Percentiles rank a stretch among this genome's conserved stretches.
These are phyloP conservation scores for Ophiostoma ips DNA, from an alignment of 2,329 filamentous ascomycete species.

Conservation along the genomic window DNA sequence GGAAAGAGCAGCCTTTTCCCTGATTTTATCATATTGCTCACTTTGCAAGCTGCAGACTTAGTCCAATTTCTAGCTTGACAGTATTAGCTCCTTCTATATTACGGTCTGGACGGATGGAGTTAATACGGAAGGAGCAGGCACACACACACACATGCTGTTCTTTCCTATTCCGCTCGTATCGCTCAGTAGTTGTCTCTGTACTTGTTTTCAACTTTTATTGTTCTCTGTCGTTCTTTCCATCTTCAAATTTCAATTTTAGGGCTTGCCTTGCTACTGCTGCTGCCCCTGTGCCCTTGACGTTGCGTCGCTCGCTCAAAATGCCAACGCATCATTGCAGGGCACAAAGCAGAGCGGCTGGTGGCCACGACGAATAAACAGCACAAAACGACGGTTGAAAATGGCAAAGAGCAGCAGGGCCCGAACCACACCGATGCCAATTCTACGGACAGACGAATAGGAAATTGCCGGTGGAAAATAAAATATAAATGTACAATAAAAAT, in stretches of 20 bases:
- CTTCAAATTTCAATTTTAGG: neutral
- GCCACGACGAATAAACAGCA: neutral
- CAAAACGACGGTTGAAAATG: neutral
- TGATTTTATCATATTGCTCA: neutral
- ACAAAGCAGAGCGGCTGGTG: conserved; percentile 6
- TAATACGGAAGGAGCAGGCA: no score
- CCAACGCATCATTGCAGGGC: conserved; percentile 13
- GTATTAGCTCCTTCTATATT: no score
- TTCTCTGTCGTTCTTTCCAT: neutral
- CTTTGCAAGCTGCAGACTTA: no score
- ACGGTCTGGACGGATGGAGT: neutral
- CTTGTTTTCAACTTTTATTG: no score
- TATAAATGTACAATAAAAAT: neutral
- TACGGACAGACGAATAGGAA: no score
- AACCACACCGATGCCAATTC: neutral
- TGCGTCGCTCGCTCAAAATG: conserved; percentile 6
- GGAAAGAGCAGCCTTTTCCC: neutral
- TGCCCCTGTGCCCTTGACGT: neutral
- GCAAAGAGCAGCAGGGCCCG: neutral
- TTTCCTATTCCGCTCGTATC: neutral
- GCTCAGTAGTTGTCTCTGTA: neutral
- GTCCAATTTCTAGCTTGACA: no score
- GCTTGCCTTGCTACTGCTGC: neutral
- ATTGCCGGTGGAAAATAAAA: no score
- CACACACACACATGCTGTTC: neutral